Base-by-base conservation (phyloP, 257 asterid genomes). In the Nicotiana tabacum region DNA sequence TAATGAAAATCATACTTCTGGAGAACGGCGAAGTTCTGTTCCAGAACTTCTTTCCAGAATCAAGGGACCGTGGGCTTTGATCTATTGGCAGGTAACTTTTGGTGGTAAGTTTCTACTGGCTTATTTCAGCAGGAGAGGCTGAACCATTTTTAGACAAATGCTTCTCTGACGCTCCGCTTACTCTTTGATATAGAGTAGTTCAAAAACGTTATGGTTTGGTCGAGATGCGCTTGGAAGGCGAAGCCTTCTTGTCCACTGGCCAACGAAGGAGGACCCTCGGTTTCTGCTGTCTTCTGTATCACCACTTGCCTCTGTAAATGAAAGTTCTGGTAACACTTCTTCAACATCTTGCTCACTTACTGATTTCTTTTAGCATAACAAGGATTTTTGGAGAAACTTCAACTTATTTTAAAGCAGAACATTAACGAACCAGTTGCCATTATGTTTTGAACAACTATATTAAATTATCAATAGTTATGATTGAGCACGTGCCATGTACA, bases 161-260 rank as follows among this genome's bases (percentile, higher is more conserved):
- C 64, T 76, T 76, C 64, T 74, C 46, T 76, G 6, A 76, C 16
- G 29, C 43, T 76, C 64, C 43, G 10, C 16, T 65, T 76, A 51
- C 82, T 83, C 69, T 37, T 58, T 65, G 39, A 80, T 90, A 85
- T 84, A 96, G 99, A 90, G 88, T 90, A 90, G 92, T 86, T 90
- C 98, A 77, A 94, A 88, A 80, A 93, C 92, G 37, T 85, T 96
- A 90, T 96, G 99, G 99, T 92, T 94, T 82, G 98, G 98, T 84
- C 93, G 98, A 82, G 99, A 96, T 94, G 98, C 99, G 4, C 86
- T 96, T 85, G 99, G 99, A 78, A 90, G 99, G 85, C 88, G 99
- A 84, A 96, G 99, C 87, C 98, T 94, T 86, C 92, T 96, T 83
- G 97, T 93, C 84, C 99, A 94, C 83, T 96, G 98, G 98, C 98